Evolutionary conservation across 106 monocot species (phyloP).

Genomic region (Chionographis japonica): DNA sequence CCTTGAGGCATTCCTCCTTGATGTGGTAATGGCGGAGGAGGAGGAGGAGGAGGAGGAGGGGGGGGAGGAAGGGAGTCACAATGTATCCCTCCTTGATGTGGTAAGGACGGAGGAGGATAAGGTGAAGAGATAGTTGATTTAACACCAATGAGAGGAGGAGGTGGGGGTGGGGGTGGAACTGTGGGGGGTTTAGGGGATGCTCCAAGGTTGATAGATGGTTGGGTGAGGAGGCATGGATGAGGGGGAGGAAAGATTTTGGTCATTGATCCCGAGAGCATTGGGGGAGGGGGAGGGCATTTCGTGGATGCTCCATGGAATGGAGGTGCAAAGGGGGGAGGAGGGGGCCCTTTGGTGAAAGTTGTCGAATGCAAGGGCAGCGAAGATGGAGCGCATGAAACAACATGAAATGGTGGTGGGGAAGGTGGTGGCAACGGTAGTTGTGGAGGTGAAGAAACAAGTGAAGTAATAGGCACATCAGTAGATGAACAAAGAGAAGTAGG

Average conservation of each 20-base stretch:
- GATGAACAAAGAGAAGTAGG: neutral
- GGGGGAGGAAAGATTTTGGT: neutral
- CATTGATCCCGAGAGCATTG: neutral
- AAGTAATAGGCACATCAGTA: neutral
- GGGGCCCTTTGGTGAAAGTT: neutral
- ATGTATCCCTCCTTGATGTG: neutral
- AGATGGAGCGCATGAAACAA: constrained; percentile 5
- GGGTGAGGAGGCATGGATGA: neutral
- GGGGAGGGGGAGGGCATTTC: constrained; percentile 7
- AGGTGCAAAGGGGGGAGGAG: neutral
- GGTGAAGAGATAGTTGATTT: neutral
- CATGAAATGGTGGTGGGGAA: constrained; percentile 1
- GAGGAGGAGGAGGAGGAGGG: constrained; percentile 19
- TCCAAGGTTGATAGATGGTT: neutral
- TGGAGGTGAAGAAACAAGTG: neutral
- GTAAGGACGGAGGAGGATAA: constrained; percentile 1
- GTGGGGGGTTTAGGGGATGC: neutral
- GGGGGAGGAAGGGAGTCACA: neutral
- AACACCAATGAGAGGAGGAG: constrained; percentile 4
- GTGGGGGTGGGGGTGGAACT: constrained; percentile 3
- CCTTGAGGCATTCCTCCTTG: neutral
- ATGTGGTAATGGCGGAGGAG: neutral
- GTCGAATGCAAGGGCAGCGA: neutral
- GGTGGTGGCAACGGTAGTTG: constrained; percentile 4
- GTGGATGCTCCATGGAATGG: neutral